Base-by-base conservation (phyloP, 805 yeast genomes). In the Yarrowia osloensis region DNA sequence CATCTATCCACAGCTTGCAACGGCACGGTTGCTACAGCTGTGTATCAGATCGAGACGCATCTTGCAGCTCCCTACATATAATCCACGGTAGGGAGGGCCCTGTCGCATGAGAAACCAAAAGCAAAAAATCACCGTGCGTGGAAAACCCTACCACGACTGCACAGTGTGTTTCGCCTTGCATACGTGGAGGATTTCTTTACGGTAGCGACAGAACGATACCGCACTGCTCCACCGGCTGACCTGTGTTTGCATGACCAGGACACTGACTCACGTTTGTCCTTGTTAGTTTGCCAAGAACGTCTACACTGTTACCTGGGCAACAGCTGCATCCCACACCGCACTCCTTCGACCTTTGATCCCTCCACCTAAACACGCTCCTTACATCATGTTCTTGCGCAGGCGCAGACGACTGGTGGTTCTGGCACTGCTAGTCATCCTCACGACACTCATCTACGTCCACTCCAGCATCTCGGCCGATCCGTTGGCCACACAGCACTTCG, bases 321-420 rank as follows among this genome's bases (percentile, higher is more conserved):
- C n/a, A n/a, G n/a, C n/a, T n/a, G n/a, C n/a, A n/a, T n/a, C n/a
- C n/a, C n/a, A 35, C 40, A 35, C 7, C 40, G 15, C n/a, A 2
- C 40, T 2, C 19, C 7, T 6, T 8, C 40, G 8, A 11, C 15
- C 19, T 15, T 17, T 44, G 29, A 44, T 24, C 29, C n/a, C 28
- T 26, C 33, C 54, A 6, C 52, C 33, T n/a, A 17, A 29, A 28
- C 35, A 29, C 37, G 6, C 46, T 1, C 15, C 17, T 7, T 17
- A n/a, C 39, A 50, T 50, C 39, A 50, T 50, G 55, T 17, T 52
- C 13, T 17, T 55, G 62, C 46, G 62, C 24, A 33, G 47, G 33
- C 46, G 47, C 35, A 55, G n/a, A 55, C 33, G 62, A 55, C 62
- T 55, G 47, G 35, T 55, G 17, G 33, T 55, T 17, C 22, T 55